Evolutionary conservation across 2,329 filamentous ascomycete genomes (phyloP).

Genomic region (Stagonosporopsis vannaccii): DNA sequence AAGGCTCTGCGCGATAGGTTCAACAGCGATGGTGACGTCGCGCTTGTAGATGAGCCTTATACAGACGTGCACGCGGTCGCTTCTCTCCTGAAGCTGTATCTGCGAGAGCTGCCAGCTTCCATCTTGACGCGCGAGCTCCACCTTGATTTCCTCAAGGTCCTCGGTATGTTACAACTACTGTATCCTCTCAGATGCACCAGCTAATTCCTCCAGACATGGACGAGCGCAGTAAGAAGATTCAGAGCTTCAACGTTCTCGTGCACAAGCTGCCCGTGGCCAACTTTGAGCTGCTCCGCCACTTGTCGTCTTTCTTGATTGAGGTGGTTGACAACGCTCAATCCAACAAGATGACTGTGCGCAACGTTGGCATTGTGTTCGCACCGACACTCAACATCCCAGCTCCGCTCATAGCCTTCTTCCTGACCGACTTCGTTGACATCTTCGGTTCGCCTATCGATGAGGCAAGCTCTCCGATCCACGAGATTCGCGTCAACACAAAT

Average conservation of each 20-base stretch:
- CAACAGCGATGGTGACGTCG: constrained; percentile 90
- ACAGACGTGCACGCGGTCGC: constrained; percentile 97
- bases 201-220: constrained; percentile 67
- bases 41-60: constrained; percentile 84
- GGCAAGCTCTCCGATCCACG: constrained; percentile 54
- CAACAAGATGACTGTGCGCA: constrained; percentile 98
- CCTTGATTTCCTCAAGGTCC: constrained; percentile 83
- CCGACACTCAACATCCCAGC: constrained; percentile 96
- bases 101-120: constrained; percentile 88
- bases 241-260: constrained; percentile 77
- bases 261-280: constrained; percentile 82
- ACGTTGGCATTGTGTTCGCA: constrained; percentile 96
- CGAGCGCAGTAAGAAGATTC: constrained; percentile 77
- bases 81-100: constrained; percentile 85
- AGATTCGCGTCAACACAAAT: constrained; percentile 53
- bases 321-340: constrained; percentile 88
- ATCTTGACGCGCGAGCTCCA: constrained; percentile 92
- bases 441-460: constrained; percentile 76
- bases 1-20: constrained; percentile 91
- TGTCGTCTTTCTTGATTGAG: constrained; percentile 87
- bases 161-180: constrained; percentile 56
- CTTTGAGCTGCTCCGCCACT: constrained; percentile 78
- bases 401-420: constrained; percentile 89
- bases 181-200: neutral
- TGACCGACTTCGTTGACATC: constrained; percentile 87